These are phyloP conservation scores for Neobulgaria alba DNA, from an alignment of 2,329 filamentous ascomycete genomes.

Conservation along the genomic window DNA sequence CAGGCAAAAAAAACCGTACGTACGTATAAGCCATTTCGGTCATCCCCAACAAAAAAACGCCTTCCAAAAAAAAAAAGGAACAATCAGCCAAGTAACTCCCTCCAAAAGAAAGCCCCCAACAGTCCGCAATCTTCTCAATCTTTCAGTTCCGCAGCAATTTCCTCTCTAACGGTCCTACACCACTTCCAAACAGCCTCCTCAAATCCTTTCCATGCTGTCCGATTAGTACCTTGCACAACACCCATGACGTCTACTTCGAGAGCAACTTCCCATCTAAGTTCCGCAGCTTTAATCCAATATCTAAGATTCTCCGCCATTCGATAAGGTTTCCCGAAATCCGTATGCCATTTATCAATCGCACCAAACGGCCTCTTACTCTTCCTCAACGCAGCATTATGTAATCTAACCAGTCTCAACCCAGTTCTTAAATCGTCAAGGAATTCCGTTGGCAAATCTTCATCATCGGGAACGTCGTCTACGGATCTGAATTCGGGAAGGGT, in stretches of 20 bases:
- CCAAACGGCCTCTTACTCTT: constrained; percentile 83
- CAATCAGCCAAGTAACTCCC: too few species aligned
- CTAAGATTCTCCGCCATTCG: constrained; percentile 86
- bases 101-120: too few species aligned
- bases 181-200: constrained; percentile 76
- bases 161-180: constrained; percentile 74
- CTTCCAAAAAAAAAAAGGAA: too few species aligned
- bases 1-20: too few species aligned
- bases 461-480: constrained; percentile 34
- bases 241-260: constrained; percentile 79
- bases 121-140: too few species aligned
- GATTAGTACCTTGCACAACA: constrained; percentile 64
- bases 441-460: constrained; percentile 51
- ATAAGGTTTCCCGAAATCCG: constrained; percentile 92
- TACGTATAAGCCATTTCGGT: too few species aligned
- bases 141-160: constrained; percentile 63
- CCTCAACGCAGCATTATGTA: constrained; percentile 84
- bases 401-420: constrained; percentile 70
- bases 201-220: constrained; percentile 69
- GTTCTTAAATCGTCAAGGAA: constrained; percentile 70
- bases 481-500: constrained; percentile 62
- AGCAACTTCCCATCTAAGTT: constrained; percentile 84
- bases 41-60: too few species aligned
- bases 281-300: constrained; percentile 93
- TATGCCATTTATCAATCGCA: constrained; percentile 79